Evolutionary conservation across 164 flowering plant genomes (phyloP), one percentile per base, ranked within the genome.

Genomic region (Liriodendron chinense): DNA sequence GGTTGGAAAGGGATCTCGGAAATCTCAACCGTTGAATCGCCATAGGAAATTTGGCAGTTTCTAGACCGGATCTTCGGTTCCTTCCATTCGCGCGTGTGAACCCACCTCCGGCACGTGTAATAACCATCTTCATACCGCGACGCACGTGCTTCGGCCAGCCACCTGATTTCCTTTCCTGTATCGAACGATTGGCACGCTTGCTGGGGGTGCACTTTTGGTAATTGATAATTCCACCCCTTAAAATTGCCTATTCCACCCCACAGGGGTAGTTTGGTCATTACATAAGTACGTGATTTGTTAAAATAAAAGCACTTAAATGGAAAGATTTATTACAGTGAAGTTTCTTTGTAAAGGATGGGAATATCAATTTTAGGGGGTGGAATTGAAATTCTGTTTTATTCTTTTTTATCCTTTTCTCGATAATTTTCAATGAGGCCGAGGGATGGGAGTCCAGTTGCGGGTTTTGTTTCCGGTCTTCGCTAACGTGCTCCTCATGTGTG

Each of bases 21-120:
- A 71, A 72, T 78, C 74, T 63, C 85, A 80, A 20, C 62, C 62
- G 18, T 24, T 34, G 50, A 61, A n/a, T 63, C 48, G 20, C 69
- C 81, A 80, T 84, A 72, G 88, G 18, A 89, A 87, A 85, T 12
- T 83, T 65, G 88, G 82, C 69, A 83, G 84, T 76, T 85, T 85
- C 77, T 87, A 82, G 78, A 28, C 23, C 26, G 21, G 48, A 53
- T 49, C 49, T 23, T 9, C 23, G 47, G 12, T 34, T 16, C 34
- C 65, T 18, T 8, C 7, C 9, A 7, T 34, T 20, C 53, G 16
- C 74, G 21, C 10, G 66, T 21, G 66, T 63, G 66, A 21, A 50
- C 61, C 53, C 62, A 14, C 63, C 4, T 71, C n/a, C 63, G 6
- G 66, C 66, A 20, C 66, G 66, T 63, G 26, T 63, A 63, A 18